phyloP scores from a whole-genome alignment of 1,139 yeast genomes.

The Torulaspora globosa region DNA sequence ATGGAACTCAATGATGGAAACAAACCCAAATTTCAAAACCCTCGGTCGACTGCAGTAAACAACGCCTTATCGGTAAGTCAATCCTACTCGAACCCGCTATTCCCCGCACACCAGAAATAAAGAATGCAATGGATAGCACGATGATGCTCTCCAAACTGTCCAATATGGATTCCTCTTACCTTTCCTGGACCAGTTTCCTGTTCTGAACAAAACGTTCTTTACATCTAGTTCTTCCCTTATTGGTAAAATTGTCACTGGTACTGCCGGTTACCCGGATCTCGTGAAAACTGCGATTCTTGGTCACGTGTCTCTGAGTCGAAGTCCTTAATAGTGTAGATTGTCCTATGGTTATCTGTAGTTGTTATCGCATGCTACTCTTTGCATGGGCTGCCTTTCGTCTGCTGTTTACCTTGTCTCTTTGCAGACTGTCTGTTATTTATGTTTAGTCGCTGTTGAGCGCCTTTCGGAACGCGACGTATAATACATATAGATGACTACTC shows the following conservation, averaged over 20 bases:
- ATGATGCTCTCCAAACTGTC: not conserved
- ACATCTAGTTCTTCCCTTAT: constrained; percentile 17
- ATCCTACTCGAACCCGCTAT: not conserved
- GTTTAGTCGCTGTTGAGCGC: not conserved
- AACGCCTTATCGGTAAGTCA: not conserved
- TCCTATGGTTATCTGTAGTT: too few species aligned
- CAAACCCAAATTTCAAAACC: not conserved
- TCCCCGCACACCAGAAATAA: not conserved
- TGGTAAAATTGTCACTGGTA: constrained; percentile 7
- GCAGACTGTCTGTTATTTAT: not conserved
- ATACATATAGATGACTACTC: too few species aligned
- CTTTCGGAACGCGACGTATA: not conserved
- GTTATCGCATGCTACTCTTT: too few species aligned
- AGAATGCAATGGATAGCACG: not conserved
- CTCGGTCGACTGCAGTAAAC: not conserved
- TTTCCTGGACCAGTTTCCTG: constrained; percentile 17
- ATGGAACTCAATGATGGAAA: not conserved
- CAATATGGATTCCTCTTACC: constrained; percentile 11
- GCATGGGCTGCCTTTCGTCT: too few species aligned
- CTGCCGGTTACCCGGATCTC: constrained; percentile 4
- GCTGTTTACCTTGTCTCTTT: not conserved
- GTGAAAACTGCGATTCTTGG: not conserved
- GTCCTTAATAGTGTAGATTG: not conserved
- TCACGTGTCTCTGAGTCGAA: not conserved
- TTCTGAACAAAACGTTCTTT: constrained; percentile 15